Conservation (phyloP, 2,329 filamentous ascomycete species). For the Venturia asperata region DNA sequence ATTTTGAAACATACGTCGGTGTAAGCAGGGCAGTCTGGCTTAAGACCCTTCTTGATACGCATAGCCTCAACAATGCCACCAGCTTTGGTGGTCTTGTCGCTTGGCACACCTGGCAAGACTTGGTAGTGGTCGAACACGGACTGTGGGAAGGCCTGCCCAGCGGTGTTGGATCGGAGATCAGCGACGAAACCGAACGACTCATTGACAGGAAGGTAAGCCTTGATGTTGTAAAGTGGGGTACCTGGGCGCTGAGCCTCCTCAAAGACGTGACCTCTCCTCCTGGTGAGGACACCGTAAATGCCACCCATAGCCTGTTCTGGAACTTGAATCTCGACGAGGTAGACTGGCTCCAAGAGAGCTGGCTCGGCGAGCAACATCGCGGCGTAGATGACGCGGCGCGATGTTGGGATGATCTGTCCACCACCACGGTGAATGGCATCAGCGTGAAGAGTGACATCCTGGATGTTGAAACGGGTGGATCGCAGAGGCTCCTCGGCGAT, state of each 20-base stretch:
- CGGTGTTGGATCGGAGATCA: slow-evolving; percentile 88
- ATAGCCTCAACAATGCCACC: slow-evolving; percentile 78
- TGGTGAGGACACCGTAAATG: slow-evolving; percentile 98
- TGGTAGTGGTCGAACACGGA: slow-evolving; percentile 99
- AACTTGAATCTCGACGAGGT: slow-evolving; percentile 98
- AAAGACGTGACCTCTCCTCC: slow-evolving; percentile 98
- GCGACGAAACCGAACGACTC: slow-evolving; percentile 99
- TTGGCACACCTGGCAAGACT: slow-evolving; percentile 82
- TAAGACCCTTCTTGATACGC: slow-evolving; percentile 99
- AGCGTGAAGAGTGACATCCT: slow-evolving; percentile 98
- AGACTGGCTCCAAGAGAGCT: slow-evolving; percentile 91
- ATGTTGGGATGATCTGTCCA: slow-evolving; percentile 96
- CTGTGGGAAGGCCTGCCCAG: slow-evolving; percentile 98
- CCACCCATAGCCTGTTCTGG: slow-evolving; percentile 98
- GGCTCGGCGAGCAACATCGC: slow-evolving; percentile 85
- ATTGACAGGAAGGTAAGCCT: slow-evolving; percentile 92
- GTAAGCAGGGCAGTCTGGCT: slow-evolving; percentile 85
- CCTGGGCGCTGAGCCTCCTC: slow-evolving; percentile 95
- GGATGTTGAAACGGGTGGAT: slow-evolving; percentile 94
- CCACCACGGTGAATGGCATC: slow-evolving; percentile 99
- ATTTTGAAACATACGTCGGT: slow-evolving; percentile 73
- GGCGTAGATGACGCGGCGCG: slow-evolving; percentile 96
- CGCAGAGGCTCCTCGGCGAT: slow-evolving; percentile 98
- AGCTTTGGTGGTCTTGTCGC: slow-evolving; percentile 75
- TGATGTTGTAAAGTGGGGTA: slow-evolving; percentile 99